Conservation (phyloP, 192 early-diverging fungal genomes). For the Kickxella alabastrina region DNA sequence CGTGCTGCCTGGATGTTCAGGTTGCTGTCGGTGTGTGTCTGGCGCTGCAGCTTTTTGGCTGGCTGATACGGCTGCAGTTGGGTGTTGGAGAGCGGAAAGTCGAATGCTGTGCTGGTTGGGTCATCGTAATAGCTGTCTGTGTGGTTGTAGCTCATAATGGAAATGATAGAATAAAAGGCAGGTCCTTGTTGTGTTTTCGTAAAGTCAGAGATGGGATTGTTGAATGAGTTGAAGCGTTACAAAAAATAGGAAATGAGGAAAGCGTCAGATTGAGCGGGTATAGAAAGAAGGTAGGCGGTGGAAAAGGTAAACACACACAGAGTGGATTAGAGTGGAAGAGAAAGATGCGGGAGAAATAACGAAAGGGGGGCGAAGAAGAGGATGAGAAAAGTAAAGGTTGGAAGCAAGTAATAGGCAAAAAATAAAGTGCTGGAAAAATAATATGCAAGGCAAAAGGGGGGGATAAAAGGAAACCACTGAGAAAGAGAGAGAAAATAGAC, state of each 20-base stretch:
- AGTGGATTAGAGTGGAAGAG: background rate
- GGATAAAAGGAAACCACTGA: background rate
- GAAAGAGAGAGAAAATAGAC: background rate
- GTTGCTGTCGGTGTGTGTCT: background rate
- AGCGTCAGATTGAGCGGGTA: background rate
- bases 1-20: background rate
- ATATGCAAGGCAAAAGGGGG: background rate
- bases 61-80: conserved; percentile 7
- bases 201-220: no score
- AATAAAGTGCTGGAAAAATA: background rate
- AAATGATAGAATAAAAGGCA: background rate
- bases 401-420: no score
- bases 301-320: background rate
- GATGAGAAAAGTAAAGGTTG: no score
- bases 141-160: conserved; percentile 4
- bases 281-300: background rate
- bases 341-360: no score
- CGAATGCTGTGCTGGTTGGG: conserved; percentile 2
- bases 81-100: conserved; percentile 23
- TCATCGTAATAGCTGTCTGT: conserved; percentile 5
- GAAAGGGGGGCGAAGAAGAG: no score
- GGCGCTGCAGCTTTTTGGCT: background rate
- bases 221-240: no score
- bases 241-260: background rate
- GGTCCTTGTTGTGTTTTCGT: no score